These are phyloP conservation scores for Trichosporon sp. DNA, from an alignment of 1,284 basidiomycete genomes.

Conservation along the genomic window DNA sequence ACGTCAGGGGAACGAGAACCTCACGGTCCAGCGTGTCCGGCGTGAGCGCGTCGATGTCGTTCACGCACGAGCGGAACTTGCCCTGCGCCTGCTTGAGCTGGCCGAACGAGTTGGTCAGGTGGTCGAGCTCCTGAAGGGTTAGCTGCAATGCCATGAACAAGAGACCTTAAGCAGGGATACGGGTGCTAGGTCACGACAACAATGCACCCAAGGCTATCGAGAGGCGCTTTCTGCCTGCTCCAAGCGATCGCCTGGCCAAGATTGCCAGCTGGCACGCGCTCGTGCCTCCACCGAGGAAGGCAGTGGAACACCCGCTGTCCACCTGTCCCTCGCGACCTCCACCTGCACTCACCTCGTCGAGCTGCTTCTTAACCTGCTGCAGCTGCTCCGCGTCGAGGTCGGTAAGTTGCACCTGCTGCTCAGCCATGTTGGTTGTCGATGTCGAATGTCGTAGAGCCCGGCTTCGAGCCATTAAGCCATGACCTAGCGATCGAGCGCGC, in stretches of 20 bases:
- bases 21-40: slow-evolving; percentile 77
- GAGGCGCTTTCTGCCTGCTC: too few relatives aligned
- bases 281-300: slow-evolving; percentile 11
- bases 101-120: slow-evolving; percentile 87
- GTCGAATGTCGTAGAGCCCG: background rate
- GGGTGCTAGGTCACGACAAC: too few relatives aligned
- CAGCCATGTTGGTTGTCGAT: slow-evolving; percentile 49
- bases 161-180: too few relatives aligned
- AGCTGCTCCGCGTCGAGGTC: slow-evolving; percentile 82
- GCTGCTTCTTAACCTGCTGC: slow-evolving; percentile 79
- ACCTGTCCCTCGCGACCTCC: background rate
- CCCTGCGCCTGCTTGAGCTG: slow-evolving; percentile 90
- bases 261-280: background rate
- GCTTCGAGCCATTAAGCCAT: background rate
- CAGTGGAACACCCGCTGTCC: too few relatives aligned
- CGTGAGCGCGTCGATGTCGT: slow-evolving; percentile 75
- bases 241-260: too few relatives aligned
- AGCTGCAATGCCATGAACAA: background rate
- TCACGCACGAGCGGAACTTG: slow-evolving; percentile 86
- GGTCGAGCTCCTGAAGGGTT: slow-evolving; percentile 75
- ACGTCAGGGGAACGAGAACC: slow-evolving; percentile 87
- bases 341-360: slow-evolving; percentile 71
- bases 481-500: background rate
- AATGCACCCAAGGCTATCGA: too few relatives aligned
- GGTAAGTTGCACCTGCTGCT: slow-evolving; percentile 72